Evolutionary conservation across 192 early-diverging fungal genomes (phyloP).

Genomic region (Phlyctochytrium bullatum): DNA sequence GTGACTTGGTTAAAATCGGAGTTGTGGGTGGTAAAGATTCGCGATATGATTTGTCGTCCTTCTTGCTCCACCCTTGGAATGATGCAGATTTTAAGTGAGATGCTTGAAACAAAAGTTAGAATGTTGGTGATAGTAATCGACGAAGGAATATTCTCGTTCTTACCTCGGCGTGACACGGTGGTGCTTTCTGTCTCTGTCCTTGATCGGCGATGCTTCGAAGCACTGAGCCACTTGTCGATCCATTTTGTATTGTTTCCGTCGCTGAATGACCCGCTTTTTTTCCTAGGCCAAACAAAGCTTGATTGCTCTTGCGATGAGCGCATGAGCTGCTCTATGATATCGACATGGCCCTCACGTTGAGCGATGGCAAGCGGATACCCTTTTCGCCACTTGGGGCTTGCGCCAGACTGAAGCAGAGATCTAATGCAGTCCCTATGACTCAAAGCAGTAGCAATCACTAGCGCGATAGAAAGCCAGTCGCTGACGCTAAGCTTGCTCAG

Average conservation of each 20-base stretch:
- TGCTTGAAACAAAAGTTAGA: no score
- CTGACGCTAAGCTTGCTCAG: background rate
- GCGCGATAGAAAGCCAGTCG: background rate
- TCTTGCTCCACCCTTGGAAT: no score
- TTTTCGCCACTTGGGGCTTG: background rate
- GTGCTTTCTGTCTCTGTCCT: no score
- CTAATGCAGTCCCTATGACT: slow-evolving; percentile 14
- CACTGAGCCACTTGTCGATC: no score
- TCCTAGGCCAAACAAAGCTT: background rate
- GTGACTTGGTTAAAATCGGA: no score
- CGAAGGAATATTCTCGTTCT: no score
- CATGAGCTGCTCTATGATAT: background rate
- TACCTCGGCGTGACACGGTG: no score
- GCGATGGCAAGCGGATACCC: background rate
- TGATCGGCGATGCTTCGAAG: background rate
- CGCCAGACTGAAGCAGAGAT: background rate
- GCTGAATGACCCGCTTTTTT: background rate
- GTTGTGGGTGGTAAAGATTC: no score
- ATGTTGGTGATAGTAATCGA: no score
- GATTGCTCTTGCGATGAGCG: background rate
- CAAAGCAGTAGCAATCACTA: background rate
- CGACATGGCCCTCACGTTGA: slow-evolving; percentile 1
- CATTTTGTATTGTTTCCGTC: no score
- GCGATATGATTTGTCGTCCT: no score
- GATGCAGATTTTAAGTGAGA: no score